phyloP scores from a whole-genome alignment of 1,139 yeast species.

The Saccharomyces hybrid region DNA sequence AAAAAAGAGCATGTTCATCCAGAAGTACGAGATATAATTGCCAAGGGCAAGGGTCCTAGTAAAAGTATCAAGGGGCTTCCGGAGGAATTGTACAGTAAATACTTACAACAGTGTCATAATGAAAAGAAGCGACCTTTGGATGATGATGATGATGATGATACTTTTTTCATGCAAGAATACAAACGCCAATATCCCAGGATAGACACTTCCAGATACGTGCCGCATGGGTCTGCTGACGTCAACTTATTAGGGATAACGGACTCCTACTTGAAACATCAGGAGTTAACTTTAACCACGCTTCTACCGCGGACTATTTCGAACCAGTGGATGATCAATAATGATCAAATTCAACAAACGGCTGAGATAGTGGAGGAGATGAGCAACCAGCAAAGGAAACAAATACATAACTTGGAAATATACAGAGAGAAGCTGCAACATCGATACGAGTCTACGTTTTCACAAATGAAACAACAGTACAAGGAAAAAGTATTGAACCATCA shows the following conservation, averaged over 20 bases:
- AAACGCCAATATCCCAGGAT: constrained; percentile 9
- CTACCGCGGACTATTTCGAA: constrained; percentile 21
- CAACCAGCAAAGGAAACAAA: constrained; percentile 12
- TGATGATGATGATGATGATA: constrained; percentile 7
- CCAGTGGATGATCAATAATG: constrained; percentile 27
- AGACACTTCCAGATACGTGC: constrained; percentile 9
- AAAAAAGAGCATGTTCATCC: constrained; percentile 12
- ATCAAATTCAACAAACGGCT: constrained; percentile 10
- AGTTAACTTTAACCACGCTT: constrained; percentile 13
- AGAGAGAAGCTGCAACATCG: not conserved
- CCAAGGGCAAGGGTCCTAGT: not conserved
- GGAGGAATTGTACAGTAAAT: constrained; percentile 2
- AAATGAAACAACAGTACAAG: not conserved
- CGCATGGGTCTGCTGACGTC: not conserved
- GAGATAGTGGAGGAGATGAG: constrained; percentile 8
- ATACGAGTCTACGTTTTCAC: not conserved
- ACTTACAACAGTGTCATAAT: not conserved
- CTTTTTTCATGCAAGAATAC: constrained; percentile 5
- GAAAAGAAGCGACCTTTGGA: not conserved
- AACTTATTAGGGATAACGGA: constrained; percentile 11
- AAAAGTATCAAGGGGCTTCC: not conserved
- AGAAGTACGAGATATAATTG: constrained; percentile 8
- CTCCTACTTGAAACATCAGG: constrained; percentile 24
- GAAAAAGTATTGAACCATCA: not conserved
- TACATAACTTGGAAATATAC: constrained; percentile 14